These are phyloP conservation scores for Fusarium torreyae DNA, from an alignment of 2,329 filamentous ascomycete genomes.

Conservation along the genomic window DNA sequence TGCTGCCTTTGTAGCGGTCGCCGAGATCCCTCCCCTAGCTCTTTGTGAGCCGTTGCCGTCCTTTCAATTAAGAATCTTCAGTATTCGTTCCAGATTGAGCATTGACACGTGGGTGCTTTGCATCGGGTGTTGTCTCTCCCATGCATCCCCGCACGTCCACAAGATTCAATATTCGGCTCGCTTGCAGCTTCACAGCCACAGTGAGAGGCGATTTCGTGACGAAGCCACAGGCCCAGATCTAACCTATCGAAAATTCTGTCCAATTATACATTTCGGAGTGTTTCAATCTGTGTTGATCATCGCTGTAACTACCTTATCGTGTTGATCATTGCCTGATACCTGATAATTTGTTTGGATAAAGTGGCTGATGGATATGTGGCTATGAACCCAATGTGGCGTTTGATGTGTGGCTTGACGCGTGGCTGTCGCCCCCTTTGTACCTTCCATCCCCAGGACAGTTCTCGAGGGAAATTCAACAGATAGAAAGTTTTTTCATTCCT, in stretches of 20 bases:
- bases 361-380: slow-evolving; percentile 8
- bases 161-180: slow-evolving; percentile 9
- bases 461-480: neutral
- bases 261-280: slow-evolving; percentile 11
- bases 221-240: slow-evolving; percentile 39
- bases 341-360: slow-evolving; percentile 4
- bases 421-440: slow-evolving; percentile 29
- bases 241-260: slow-evolving; percentile 2
- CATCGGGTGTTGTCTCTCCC: slow-evolving; percentile 22
- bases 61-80: slow-evolving; percentile 40
- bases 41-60: slow-evolving; percentile 25
- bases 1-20: slow-evolving; percentile 41
- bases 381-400: slow-evolving; percentile 18
- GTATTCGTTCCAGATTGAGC: slow-evolving; percentile 32
- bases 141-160: slow-evolving; percentile 19
- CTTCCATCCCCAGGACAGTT: neutral
- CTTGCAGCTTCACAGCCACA: slow-evolving; percentile 35
- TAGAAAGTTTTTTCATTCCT: slow-evolving; percentile 3
- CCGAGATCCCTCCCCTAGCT: slow-evolving; percentile 38
- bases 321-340: slow-evolving; percentile 36
- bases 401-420: slow-evolving; percentile 40
- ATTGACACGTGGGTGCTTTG: slow-evolving; percentile 38
- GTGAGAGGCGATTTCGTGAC: slow-evolving; percentile 29
- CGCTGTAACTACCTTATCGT: slow-evolving; percentile 19
- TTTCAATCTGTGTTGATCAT: slow-evolving; percentile 20